These are phyloP conservation scores for Boletus rex-veris DNA, from an alignment of 768 basidiomycete species.

Conservation along the genomic window DNA sequence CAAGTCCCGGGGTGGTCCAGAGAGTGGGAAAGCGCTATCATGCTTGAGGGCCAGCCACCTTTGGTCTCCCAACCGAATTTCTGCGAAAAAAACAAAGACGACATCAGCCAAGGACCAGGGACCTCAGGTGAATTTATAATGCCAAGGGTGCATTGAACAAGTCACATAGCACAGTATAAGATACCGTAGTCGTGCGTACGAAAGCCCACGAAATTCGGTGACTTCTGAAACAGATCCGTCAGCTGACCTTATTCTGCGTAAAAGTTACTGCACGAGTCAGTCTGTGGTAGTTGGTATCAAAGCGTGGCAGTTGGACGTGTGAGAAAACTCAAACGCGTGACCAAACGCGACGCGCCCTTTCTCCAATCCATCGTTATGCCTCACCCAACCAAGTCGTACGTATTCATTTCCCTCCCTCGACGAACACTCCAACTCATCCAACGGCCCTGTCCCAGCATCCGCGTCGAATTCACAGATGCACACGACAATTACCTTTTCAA, in stretches of 20 bases:
- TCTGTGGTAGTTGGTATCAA: no score
- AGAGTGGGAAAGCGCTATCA: background rate
- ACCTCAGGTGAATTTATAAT: no score
- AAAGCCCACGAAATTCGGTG: background rate
- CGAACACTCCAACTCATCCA: background rate
- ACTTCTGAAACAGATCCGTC: background rate
- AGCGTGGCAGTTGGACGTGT: background rate
- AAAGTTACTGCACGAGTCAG: background rate
- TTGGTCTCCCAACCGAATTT: slow-evolving; percentile 4
- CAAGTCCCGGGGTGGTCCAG: background rate
- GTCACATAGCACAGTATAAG: background rate
- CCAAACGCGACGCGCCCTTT: background rate
- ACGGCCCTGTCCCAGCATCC: slow-evolving; percentile 7
- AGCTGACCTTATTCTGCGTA: background rate
- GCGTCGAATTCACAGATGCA: slow-evolving; percentile 32
- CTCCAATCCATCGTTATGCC: no score
- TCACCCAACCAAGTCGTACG: background rate
- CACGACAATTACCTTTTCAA: slow-evolving; percentile 44
- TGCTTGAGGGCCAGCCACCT: background rate
- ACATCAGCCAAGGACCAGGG: background rate
- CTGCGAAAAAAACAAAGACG: slow-evolving; percentile 1
- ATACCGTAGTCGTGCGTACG: background rate
- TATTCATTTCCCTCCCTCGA: background rate
- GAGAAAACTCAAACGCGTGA: background rate
- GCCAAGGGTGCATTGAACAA: background rate